Conservation (phyloP, 73 alveolate species). For the Paramecium bursaria region DNA sequence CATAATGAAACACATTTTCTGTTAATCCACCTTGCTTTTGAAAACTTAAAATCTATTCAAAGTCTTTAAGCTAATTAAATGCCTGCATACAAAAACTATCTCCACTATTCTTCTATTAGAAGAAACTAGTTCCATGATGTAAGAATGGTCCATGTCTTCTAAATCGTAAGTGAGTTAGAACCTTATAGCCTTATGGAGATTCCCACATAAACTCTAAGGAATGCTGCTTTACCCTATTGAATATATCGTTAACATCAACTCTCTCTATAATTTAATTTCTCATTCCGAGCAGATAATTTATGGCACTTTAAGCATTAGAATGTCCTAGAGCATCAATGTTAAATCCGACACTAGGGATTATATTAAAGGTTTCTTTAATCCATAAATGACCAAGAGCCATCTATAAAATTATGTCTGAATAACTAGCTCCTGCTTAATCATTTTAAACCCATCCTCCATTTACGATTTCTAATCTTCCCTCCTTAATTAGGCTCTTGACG, state of each 20-base stretch:
- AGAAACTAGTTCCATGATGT: background rate
- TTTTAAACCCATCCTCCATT: slow-evolving; percentile 94
- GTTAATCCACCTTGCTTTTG: slow-evolving; percentile 26
- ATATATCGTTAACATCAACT: slow-evolving; percentile 47
- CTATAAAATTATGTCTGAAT: slow-evolving; percentile 67
- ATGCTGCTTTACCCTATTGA: slow-evolving; percentile 10
- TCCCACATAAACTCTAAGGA: background rate
- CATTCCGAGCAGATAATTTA: slow-evolving; percentile 30
- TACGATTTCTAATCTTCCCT: slow-evolving; percentile 86
- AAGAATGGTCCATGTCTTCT: slow-evolving; percentile 11
- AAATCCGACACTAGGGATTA: background rate
- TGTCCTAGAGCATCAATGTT: slow-evolving; percentile 38
- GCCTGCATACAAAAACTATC: background rate
- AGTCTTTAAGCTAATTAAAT: slow-evolving; percentile 10
- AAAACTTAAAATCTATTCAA: slow-evolving; percentile 17
- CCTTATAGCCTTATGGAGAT: background rate
- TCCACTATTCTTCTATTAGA: background rate
- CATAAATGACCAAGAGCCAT: slow-evolving; percentile 26
- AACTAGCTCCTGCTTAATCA: slow-evolving; percentile 89
- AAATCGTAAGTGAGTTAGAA: slow-evolving; percentile 35
- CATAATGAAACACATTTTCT: slow-evolving; percentile 6
- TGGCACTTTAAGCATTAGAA: slow-evolving; percentile 22
- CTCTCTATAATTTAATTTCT: slow-evolving; percentile 30
- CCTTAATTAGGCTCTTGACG: slow-evolving; percentile 71
- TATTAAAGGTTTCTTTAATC: background rate